Base-by-base conservation (phyloP, 31 red algal species). In the Porphyra umbilicalis region DNA sequence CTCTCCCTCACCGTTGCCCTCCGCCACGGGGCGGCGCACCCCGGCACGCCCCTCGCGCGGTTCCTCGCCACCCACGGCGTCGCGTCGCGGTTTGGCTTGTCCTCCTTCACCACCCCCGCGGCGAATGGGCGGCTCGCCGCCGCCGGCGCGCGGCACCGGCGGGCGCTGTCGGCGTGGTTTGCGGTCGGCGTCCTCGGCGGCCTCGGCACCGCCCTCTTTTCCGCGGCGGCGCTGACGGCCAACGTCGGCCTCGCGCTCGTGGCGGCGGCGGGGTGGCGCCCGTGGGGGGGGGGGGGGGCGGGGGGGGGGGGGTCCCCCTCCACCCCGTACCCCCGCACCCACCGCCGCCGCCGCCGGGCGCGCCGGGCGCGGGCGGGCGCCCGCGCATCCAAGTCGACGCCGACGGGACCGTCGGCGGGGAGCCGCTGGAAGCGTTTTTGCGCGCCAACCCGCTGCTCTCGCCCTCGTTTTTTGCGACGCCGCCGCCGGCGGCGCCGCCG, bases 71-170 rank as follows among this genome's bases (percentile, higher is more conserved):
- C 32, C 85, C 85, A 86, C 38, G 80, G 79, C 32, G 79, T 86
- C 77, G 37, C 39, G 10, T 79, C 80, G 78, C 78, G 80, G 31
- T 68, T 80, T 25, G 39, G 35, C 78, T 79, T 80, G 38, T 35
- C 80, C 35, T 80, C 85, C 25, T 86, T 86, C 29, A 35, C 78
- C 85, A 86, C 85, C 85, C 78, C 76, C 8, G 42, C 77, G 15
- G 39, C 80, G 39, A 86, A 86, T 78, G 32, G 32, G 6, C 78
- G 77, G 20, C 77, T 86, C 20, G 78, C 31, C 33, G 20, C 77
- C 0, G 37, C 71, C 11, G 85, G 77, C 33, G 77, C 77, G 20
- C 85, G 85, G 10, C 77, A 46, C 34, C 77, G 78, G 1, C 40
- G 30, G 15, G 35, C 20, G 29, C 85, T 86, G 35, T 46, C 77